Conservation (phyloP, 2,329 filamentous ascomycete genomes). For the Thermothelomyces thermophilus region DNA sequence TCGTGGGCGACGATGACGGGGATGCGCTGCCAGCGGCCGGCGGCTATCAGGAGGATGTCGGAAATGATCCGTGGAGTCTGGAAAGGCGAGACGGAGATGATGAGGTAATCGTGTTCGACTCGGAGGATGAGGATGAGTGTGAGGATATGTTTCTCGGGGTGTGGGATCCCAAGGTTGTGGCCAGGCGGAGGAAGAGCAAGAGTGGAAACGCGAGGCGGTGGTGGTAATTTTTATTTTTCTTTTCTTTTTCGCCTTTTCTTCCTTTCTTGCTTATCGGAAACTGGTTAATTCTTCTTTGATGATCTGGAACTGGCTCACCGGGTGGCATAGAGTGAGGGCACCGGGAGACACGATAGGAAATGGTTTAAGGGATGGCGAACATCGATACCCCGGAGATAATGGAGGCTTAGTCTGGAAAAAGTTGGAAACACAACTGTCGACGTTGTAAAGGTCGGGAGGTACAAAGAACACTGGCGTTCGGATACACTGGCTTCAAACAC, state of each 20-base stretch:
- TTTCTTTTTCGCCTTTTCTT: neutral
- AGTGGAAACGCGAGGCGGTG: conserved; percentile 15
- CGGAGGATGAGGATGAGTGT: conserved; percentile 59
- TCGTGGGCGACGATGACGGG: conserved; percentile 1
- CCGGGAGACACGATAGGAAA: neutral
- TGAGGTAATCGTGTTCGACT: conserved; percentile 47
- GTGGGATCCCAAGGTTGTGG: conserved; percentile 51
- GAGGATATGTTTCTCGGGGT: conserved; percentile 58
- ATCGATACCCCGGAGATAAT: conserved; percentile 4
- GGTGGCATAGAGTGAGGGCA: neutral
- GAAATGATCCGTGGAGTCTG: conserved; percentile 15
- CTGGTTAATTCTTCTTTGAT: too few species aligned
- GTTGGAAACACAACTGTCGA: too few species aligned
- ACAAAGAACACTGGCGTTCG: too few species aligned
- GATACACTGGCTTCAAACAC: too few species aligned
- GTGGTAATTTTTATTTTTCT: neutral
- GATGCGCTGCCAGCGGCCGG: conserved; percentile 10
- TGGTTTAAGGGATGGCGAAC: neutral
- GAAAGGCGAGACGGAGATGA: conserved; percentile 9
- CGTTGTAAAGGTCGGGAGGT: too few species aligned
- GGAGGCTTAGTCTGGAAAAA: too few species aligned
- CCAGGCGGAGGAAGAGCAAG: conserved; percentile 39
- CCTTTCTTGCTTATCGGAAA: neutral
- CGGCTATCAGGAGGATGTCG: conserved; percentile 9
- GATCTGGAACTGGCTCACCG: too few species aligned